Base-by-base conservation (phyloP, 441 rosid species). In the Populus tomentosa region DNA sequence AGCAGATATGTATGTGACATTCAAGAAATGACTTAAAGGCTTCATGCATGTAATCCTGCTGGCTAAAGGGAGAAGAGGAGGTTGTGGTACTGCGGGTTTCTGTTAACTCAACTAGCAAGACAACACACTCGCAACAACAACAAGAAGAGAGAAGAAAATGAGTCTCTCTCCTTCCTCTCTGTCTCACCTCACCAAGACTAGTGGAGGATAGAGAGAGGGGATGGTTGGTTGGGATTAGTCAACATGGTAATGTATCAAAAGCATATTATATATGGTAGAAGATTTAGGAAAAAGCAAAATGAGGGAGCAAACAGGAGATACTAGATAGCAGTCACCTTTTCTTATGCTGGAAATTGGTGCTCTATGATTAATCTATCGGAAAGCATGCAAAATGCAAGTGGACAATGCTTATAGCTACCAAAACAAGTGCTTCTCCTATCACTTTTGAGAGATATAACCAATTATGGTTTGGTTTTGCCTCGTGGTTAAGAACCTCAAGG, bases 141-240 rank as follows among this genome's bases (percentile, higher is more conserved):
- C 10, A 59, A 7, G 24, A 16, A n/a, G 64, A 50, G 40, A 64
- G 59, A 46, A 61, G 62, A 5, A 68, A 69, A 26, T 7, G 38
- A 46, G 71, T 18, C 33, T 64, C 53, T 63, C 21, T 18, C 33
- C 24, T 28, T 63, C 40, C 20, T 24, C 24, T 40, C 33, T 33
- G 56, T 21, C 59, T 14, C 70, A 9, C 53, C 67, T 56, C 30
- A 56, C 24, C 23, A 40, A 7, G 36, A 16, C 13, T 21, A 74
- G 11, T 24, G 61, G 38, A 67, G 65, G 38, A 64, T 26, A 69
- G 65, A 20, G 67, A 72, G 72, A 46, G 75, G 40, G 38, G 35
- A 75, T 76, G 28, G 82, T 56, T 79, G 79, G 86, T 70, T 81
- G 84, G 80, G 79, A 77, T 85, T 83, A 87, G 90, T 88, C 91